These are phyloP conservation scores for Sporothrix protearum DNA, from an alignment of 2,329 filamentous ascomycete genomes.

Conservation along the genomic window DNA sequence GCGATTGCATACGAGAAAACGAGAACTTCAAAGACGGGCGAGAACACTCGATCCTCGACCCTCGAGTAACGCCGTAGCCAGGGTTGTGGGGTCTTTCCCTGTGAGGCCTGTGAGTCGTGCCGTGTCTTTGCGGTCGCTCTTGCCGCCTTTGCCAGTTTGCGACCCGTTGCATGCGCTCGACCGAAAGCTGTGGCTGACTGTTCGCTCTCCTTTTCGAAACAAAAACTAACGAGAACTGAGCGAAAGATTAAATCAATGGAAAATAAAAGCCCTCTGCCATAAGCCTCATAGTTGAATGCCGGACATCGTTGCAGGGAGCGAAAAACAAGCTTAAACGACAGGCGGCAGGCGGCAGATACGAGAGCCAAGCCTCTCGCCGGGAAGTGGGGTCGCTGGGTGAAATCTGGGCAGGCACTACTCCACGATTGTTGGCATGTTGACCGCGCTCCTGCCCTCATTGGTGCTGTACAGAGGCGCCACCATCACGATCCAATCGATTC, in stretches of 20 bases:
- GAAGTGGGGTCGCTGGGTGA: neutral
- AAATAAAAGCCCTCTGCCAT: neutral
- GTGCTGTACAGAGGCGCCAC: neutral
- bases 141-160: neutral
- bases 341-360: neutral
- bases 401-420: neutral
- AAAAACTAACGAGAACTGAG: too few relatives aligned
- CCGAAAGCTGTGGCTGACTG: neutral
- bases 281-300: neutral
- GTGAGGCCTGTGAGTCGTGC: neutral
- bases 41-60: neutral
- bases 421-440: neutral
- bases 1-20: neutral
- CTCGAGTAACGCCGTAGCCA: conserved; percentile 8
- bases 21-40: neutral
- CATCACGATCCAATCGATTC: neutral
- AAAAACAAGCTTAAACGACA: conserved; percentile 1
- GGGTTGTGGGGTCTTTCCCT: neutral
- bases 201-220: neutral
- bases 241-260: neutral
- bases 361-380: neutral
- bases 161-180: neutral
- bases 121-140: neutral
- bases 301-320: neutral
- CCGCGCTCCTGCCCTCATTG: neutral